Percentiles rank a stretch among this genome's conserved stretches.
phyloP scores from a whole-genome alignment of 805 yeast species.

The Ogataea neopini region DNA sequence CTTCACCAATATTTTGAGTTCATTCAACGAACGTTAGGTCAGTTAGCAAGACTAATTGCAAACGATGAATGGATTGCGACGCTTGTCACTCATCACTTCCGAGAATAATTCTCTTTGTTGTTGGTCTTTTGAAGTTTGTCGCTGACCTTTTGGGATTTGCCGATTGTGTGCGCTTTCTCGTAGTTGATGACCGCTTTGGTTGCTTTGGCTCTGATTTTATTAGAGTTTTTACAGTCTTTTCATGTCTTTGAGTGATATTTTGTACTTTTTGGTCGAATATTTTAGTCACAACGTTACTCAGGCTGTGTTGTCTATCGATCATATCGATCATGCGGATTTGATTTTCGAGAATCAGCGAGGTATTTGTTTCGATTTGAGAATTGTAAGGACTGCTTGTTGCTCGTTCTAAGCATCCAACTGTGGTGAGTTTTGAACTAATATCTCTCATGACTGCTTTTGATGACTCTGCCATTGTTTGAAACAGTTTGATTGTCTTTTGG shows the following conservation, averaged over 20 bases:
- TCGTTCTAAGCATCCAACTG: slow-evolving; percentile 3
- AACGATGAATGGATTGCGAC: too few relatives aligned
- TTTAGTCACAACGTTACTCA: neutral
- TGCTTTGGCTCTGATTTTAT: neutral
- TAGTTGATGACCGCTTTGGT: neutral
- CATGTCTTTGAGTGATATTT: neutral
- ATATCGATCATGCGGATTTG: slow-evolving; percentile 12
- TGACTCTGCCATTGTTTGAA: slow-evolving; percentile 11
- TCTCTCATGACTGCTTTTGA: slow-evolving; percentile 16
- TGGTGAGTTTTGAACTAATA: slow-evolving; percentile 12
- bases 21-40: too few relatives aligned
- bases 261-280: neutral
- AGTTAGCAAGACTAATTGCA: too few relatives aligned
- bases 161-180: too few relatives aligned
- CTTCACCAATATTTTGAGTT: too few relatives aligned
- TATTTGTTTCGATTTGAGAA: slow-evolving; percentile 11
- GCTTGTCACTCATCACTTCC: slow-evolving; percentile 2
- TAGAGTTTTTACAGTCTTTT: neutral
- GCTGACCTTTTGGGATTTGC: neutral
- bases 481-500: slow-evolving; percentile 8
- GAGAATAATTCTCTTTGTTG: slow-evolving; percentile 9
- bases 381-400: neutral
- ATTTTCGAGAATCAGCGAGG: slow-evolving; percentile 16
- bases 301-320: slow-evolving; percentile 6
- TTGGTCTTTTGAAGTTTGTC: neutral